Percentiles rank a stretch among this genome's conserved stretches.
phyloP scores from a whole-genome alignment of 2,329 filamentous ascomycete species.

The Botrytis elliptica region DNA sequence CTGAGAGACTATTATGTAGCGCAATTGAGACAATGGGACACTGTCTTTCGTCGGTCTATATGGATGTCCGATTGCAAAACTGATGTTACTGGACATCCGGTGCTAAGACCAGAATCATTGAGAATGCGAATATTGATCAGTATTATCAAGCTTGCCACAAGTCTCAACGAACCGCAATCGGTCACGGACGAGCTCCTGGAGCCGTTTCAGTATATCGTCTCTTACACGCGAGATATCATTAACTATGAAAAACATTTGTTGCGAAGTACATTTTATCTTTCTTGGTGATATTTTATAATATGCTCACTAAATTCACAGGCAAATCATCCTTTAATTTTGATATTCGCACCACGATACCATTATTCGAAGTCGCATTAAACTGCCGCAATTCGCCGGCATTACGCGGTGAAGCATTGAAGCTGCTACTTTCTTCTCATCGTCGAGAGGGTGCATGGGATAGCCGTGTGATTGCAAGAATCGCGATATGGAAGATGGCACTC shows the following conservation, averaged over 20 bases:
- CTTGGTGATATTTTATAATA: neutral
- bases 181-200: slow-evolving; percentile 5
- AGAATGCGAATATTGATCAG: slow-evolving; percentile 1
- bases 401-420: slow-evolving; percentile 59
- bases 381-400: slow-evolving; percentile 54
- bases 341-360: slow-evolving; percentile 55
- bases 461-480: slow-evolving; percentile 27
- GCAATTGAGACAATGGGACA: slow-evolving; percentile 14
- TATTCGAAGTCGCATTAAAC: slow-evolving; percentile 64
- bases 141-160: slow-evolving; percentile 12
- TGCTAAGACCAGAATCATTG: slow-evolving; percentile 5
- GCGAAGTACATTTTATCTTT: neutral
- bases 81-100: neutral
- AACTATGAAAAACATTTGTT: neutral
- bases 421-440: slow-evolving; percentile 58
- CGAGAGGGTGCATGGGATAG: slow-evolving; percentile 66
- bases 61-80: neutral
- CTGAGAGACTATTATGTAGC: slow-evolving; percentile 15
- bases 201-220: slow-evolving; percentile 13
- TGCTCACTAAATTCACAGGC: neutral
- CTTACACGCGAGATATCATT: slow-evolving; percentile 14
- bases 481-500: slow-evolving; percentile 32
- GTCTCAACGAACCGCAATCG: slow-evolving; percentile 16
- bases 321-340: slow-evolving; percentile 26
- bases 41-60: slow-evolving; percentile 9